Base-by-base conservation (phyloP, 1,284 basidiomycete species). In the Puccinia coronata region DNA sequence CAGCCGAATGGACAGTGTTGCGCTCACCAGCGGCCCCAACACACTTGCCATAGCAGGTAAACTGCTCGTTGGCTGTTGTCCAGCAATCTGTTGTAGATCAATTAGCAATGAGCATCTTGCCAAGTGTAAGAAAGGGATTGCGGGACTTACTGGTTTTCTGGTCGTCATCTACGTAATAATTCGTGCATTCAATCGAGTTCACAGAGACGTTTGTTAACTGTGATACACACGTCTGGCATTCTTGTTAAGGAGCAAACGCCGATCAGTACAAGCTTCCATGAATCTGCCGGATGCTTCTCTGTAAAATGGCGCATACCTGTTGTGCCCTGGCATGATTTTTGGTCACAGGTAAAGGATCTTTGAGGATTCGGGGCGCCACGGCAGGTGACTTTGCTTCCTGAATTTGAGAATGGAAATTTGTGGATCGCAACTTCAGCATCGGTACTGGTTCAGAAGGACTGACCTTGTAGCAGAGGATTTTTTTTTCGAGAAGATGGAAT, bases 21-120 rank as follows among this genome's bases (percentile, higher is more conserved):
- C 18, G 49, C 67, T 31, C 18, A 69, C 67, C 67, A 34, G 67
- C 67, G 47, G 67, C 67, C 28, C 67, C 67, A 20, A 11, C n/a
- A 18, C 67, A 69, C 47, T 69, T 20, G 14, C 41, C 67, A n/a
- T 25, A 47, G 67, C 67, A 69, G 47, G 67, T 69, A 34, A 69
- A 69, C 47, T 69, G 41, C 41, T 69, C 67, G 23, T 69, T 39
- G n/a, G 41, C n/a, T n/a, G 67, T 47, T 49, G 67, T 49, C 67
- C 67, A 69, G 28, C 67, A 69, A 49, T 34, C 47, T 69, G 67
- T 28, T 47, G 12, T 23, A 9, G 49, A 49, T 31, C 36, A 69
- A n/a, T 39, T 18, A 28, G 36, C 16, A 67, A 67, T 43, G 8
- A n/a, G 28, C 31, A 16, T 47, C 23, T 43, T 43, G 3, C 31